Evolutionary conservation across 2,329 filamentous ascomycete species (phyloP), one percentile per base, ranked within the genome.

Genomic region (Sporothrix inflata): DNA sequence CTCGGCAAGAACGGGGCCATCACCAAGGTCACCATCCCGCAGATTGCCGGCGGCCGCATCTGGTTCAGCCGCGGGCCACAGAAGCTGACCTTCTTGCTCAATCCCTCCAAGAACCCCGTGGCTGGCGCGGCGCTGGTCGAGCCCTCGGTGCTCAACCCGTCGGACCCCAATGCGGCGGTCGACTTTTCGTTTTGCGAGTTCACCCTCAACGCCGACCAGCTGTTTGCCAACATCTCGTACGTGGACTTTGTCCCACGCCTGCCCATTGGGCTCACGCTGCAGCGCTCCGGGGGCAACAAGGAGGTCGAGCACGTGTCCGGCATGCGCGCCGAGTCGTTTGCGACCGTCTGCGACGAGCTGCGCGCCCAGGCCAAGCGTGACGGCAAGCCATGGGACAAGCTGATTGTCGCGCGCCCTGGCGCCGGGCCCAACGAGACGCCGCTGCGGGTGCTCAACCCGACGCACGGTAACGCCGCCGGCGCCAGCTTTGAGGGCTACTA

Each of bases 201-300:
- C 78, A 90, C 88, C 1, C 87, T 85, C 78, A 88, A 89, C 77
- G 75, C 77, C 61, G 80, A 82, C 67, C 85, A 89, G 79, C 82
- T 90, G 3, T 90, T 87, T 76, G 88, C 86, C 71, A 90, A 90
- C 74, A 90, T 92, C 80, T 88, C 84, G 77, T 88, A 90, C 77
- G 90, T 92, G 57, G 90, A 92, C 79, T 92, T 92, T 77, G 86
- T 91, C 5, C 74, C 81, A 47, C 81, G 82, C n/a, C 77, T 88
- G 76, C 87, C 88, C 5, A 84, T 90, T 38, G 82, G 85, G 1
- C 79, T 90, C 74, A 83, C 83, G 4, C 81, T 90, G 12, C 81
- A 81, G 55, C 83, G 81, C 5, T 77, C 76, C 0, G 78, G 80
- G 16, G 84, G 84, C n/a, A 55, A 14, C 49, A 19, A n/a, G 42